A percentile compares a stretch with the other conserved stretches of the same genome.
Conservation (phyloP, 768 basidiomycete genomes). For the Leccinum imitatum region DNA sequence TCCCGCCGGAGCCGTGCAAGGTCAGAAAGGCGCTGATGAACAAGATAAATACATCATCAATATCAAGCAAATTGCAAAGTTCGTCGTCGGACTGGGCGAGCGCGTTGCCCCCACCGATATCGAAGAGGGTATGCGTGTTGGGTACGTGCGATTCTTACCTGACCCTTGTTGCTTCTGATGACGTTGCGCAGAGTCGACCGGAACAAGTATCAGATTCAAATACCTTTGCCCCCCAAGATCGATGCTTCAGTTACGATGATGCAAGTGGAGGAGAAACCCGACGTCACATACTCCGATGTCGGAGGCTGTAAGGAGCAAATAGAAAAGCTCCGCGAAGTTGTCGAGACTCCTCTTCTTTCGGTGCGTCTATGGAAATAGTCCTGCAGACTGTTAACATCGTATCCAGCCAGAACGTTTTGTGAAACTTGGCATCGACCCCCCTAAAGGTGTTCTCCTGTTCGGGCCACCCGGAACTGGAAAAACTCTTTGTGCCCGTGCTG, state of each 20-base stretch:
- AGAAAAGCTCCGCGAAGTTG: slow-evolving; percentile 97
- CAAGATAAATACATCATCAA: slow-evolving; percentile 99
- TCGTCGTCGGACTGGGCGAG: slow-evolving; percentile 96
- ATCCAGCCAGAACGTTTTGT: slow-evolving; percentile 96
- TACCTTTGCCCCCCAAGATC: slow-evolving; percentile 97
- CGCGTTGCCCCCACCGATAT: slow-evolving; percentile 97
- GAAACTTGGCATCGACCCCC: slow-evolving; percentile 97
- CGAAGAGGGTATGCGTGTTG: slow-evolving; percentile 99
- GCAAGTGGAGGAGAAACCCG: slow-evolving; percentile 99
- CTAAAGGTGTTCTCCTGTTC: slow-evolving; percentile 94
- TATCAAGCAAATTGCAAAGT: slow-evolving; percentile 99
- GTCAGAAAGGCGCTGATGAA: slow-evolving; percentile 96
- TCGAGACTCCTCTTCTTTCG: slow-evolving; percentile 92
- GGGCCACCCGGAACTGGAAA: slow-evolving; percentile 99
- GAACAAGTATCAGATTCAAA: slow-evolving; percentile 98
- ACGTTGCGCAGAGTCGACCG: slow-evolving; percentile 73
- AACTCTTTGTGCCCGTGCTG: slow-evolving; percentile 96
- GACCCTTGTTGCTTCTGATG: slow-evolving; percentile 2
- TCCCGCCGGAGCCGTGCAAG: slow-evolving; percentile 71
- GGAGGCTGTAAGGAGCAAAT: slow-evolving; percentile 99
- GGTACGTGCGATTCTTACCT: slow-evolving; percentile 52
- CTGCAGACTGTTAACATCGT: slow-evolving; percentile 17
- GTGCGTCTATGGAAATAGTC: slow-evolving; percentile 45
- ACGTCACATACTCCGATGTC: slow-evolving; percentile 96
- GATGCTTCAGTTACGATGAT: slow-evolving; percentile 99